These are phyloP conservation scores for Zalaria sp. DNA, from an alignment of 2,329 filamentous ascomycete species.

Conservation along the genomic window DNA sequence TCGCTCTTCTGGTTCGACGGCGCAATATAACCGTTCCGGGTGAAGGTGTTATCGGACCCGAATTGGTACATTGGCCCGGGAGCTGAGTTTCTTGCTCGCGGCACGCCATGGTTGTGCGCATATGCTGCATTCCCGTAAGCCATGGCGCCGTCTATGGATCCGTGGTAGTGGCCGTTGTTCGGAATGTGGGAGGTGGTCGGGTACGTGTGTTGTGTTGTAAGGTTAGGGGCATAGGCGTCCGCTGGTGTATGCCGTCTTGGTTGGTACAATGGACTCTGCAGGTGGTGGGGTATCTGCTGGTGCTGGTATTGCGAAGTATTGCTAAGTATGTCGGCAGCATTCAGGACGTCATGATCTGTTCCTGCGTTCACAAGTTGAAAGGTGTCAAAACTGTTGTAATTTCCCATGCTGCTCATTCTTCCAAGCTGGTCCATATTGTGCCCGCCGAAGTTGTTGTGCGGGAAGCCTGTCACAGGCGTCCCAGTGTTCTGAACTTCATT, in stretches of 20 bases:
- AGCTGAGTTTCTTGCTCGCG: not conserved
- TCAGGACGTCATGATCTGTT: no score
- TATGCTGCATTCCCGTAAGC: not conserved
- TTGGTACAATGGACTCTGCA: not conserved
- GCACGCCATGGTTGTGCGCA: not conserved
- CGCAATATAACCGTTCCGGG: conserved; percentile 2
- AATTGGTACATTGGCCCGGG: not conserved
- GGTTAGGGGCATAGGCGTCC: not conserved
- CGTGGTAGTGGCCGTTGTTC: not conserved
- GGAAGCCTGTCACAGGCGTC: no score
- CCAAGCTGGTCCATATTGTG: no score
- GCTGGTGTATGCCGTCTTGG: not conserved
- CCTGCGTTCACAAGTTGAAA: no score
- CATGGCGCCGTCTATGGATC: not conserved
- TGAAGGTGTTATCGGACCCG: conserved; percentile 4
- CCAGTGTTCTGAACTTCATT: no score
- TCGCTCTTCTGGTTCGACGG: conserved; percentile 1
- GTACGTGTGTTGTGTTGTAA: not conserved
- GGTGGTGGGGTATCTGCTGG: not conserved
- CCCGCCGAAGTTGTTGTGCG: no score
- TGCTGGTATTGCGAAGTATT: not conserved
- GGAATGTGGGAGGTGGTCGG: not conserved
- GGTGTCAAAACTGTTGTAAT: no score
- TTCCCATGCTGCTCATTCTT: no score
- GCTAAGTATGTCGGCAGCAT: no score